phyloP scores from a whole-genome alignment of 352 stramenopile genomes.

The Pythium folliculosum region DNA sequence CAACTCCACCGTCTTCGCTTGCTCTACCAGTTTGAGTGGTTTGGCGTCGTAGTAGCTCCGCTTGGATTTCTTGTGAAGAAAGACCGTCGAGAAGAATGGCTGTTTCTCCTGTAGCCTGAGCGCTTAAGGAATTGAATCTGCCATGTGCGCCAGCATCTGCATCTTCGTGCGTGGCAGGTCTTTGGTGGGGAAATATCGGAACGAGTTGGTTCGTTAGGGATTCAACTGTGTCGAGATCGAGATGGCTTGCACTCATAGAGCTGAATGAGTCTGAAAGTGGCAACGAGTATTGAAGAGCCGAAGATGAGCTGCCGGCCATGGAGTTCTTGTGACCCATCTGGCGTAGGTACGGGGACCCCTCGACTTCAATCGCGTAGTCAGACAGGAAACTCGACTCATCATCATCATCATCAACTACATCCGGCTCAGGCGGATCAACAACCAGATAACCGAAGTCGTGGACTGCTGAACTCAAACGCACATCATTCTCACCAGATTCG shows the following conservation, averaged over 20 bases:
- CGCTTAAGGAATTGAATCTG: not conserved
- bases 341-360: conserved; percentile 18
- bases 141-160: not conserved
- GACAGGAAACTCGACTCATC: not conserved
- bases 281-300: conserved; percentile 55
- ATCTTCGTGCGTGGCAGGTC: not conserved
- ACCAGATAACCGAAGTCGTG: no score
- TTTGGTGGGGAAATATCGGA: conserved; percentile 48
- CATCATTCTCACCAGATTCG: no score
- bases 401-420: not conserved
- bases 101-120: not conserved
- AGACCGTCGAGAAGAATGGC: conserved; percentile 14
- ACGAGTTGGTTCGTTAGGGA: conserved; percentile 64
- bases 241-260: conserved; percentile 58
- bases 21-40: not conserved
- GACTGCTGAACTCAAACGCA: no score
- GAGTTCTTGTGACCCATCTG: conserved; percentile 29
- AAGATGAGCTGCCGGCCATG: conserved; percentile 23
- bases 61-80: conserved; percentile 1
- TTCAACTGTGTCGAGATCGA: conserved; percentile 31
- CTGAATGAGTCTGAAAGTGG: conserved; percentile 61
- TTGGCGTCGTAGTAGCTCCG: not conserved
- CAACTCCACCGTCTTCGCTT: not conserved
- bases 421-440: no score
- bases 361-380: not conserved